Base-by-base conservation (phyloP, 2,329 filamentous ascomycete species). In the Tricladium varicosporioides region DNA sequence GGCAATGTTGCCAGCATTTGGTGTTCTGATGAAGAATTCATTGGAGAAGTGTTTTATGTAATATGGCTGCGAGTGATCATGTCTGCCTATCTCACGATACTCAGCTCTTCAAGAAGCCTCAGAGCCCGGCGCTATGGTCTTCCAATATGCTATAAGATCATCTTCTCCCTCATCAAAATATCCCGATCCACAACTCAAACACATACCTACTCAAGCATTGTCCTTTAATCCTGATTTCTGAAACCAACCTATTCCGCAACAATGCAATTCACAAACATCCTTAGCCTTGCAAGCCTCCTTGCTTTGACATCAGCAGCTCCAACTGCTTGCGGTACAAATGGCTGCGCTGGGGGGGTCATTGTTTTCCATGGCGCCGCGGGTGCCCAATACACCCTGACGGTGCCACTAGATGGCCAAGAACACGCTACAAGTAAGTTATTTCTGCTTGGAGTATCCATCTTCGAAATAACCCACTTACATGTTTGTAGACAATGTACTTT, bases 361-460 rank as follows among this genome's bases (percentile, higher is more conserved):
- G 32, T 62, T n/a, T 66, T 68, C 57, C 55, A 65, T 10, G 66
- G 66, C 43, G 66, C 66, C 10, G 65, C 64, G 5, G 62, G 53
- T 7, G 65, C 66, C 5, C 14, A 54, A 19, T 68, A 68, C 44
- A 52, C 57, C 0, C 13, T 67, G 15, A 53, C 36, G 2, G 58
- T 68, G 11, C 63, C 64, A 15, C 60, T 65, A 7, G 65, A 67
- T 43, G 60, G 59, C 14, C 32, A 42, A 5, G 18, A 42, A 1
- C 57, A 46, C 5, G 31, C 19, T 5, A 68, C 64, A 27, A 51
- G 62, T 58, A 57, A 2, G 53, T n/a, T n/a, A 50, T 40, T 33
- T 51, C 18, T 22, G 15, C 22, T 27, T 7, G 22, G 22, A 27
- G 22, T 27, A 7, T 40, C 10, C 47, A n/a, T 31, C n/a, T 22